Evolutionary conservation across 148 eudicot genomes (phyloP).

Genomic region (Persicaria tinctoria): DNA sequence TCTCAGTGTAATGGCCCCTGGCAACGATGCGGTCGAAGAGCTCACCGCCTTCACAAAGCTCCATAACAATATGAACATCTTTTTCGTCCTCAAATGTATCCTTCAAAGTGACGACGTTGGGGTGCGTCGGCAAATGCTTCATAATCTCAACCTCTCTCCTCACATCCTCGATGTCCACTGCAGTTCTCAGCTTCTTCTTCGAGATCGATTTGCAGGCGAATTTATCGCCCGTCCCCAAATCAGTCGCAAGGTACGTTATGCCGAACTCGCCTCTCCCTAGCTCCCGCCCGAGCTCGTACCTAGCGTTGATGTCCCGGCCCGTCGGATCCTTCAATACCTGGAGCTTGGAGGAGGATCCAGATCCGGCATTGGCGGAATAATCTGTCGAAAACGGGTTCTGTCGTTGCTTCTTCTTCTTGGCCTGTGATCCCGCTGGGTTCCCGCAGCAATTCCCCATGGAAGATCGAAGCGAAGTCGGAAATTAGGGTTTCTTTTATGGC

Average conservation of each 20-base stretch:
- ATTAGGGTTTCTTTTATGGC: not conserved
- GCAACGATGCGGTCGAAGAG: slow-evolving; percentile 49
- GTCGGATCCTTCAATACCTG: slow-evolving; percentile 38
- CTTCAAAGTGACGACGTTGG: slow-evolving; percentile 37
- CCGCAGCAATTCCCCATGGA: slow-evolving; percentile 18
- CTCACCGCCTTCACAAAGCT: slow-evolving; percentile 52
- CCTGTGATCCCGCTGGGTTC: slow-evolving; percentile 10
- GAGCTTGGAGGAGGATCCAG: slow-evolving; percentile 18
- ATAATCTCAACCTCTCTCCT: not conserved
- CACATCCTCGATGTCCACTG: slow-evolving; percentile 48
- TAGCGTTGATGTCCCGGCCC: slow-evolving; percentile 27
- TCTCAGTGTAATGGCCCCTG: slow-evolving; percentile 52
- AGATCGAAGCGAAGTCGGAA: not conserved
- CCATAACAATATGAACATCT: slow-evolving; percentile 48
- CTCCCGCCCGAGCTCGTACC: slow-evolving; percentile 40
- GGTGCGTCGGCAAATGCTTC: slow-evolving; percentile 31
- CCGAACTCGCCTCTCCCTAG: slow-evolving; percentile 53
- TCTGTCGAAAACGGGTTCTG: slow-evolving; percentile 37
- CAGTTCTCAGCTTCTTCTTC: slow-evolving; percentile 42
- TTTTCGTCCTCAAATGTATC: slow-evolving; percentile 42
- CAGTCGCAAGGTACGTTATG: slow-evolving; percentile 35
- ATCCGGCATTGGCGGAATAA: slow-evolving; percentile 20
- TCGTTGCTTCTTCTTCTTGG: slow-evolving; percentile 22
- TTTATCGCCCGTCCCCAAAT: slow-evolving; percentile 31
- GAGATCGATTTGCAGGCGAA: slow-evolving; percentile 52